A percentile compares a stretch with the other conserved stretches of the same genome.
Conservation (phyloP, 148 eudicot species). For the Simmondsia chinensis region DNA sequence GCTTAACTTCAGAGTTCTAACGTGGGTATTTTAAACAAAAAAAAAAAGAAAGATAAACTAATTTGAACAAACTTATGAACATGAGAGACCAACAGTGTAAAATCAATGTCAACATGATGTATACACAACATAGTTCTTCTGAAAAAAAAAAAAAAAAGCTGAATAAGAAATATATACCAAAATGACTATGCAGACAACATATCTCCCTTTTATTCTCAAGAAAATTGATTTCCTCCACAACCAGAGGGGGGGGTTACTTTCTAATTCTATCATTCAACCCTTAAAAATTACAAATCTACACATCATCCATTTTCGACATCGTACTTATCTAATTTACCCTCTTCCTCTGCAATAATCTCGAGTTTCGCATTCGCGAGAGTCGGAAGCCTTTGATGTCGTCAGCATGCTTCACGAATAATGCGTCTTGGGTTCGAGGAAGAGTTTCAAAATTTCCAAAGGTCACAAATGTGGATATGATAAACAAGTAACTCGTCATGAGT, state of each 20-base stretch:
- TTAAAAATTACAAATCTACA: constrained; percentile 27
- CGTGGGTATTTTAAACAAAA: no score
- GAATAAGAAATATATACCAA: constrained; percentile 7
- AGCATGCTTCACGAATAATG: constrained; percentile 3
- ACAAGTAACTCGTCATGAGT: constrained; percentile 7
- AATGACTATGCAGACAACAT: constrained; percentile 13
- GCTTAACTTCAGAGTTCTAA: no score
- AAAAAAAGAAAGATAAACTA: no score
- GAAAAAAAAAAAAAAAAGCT: constrained; percentile 1
- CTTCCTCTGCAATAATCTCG: constrained; percentile 4
- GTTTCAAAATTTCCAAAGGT: constrained; percentile 6
- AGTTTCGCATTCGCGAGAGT: not conserved
- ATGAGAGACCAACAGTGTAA: no score
- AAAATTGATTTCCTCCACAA: constrained; percentile 10
- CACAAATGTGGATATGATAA: constrained; percentile 6
- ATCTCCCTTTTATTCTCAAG: constrained; percentile 27
- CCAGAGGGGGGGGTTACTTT: constrained; percentile 9
- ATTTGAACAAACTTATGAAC: no score
- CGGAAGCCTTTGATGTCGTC: constrained; percentile 1
- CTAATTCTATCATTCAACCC: constrained; percentile 15
- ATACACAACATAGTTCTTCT: constrained; percentile 1
- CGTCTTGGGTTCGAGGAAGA: no score
- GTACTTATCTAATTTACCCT: constrained; percentile 15
- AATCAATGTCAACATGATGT: not conserved
- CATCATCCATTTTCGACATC: constrained; percentile 28